Evolutionary conservation across 2,329 filamentous ascomycete genomes (phyloP).

Genomic region (Botrytis sinoallii): DNA sequence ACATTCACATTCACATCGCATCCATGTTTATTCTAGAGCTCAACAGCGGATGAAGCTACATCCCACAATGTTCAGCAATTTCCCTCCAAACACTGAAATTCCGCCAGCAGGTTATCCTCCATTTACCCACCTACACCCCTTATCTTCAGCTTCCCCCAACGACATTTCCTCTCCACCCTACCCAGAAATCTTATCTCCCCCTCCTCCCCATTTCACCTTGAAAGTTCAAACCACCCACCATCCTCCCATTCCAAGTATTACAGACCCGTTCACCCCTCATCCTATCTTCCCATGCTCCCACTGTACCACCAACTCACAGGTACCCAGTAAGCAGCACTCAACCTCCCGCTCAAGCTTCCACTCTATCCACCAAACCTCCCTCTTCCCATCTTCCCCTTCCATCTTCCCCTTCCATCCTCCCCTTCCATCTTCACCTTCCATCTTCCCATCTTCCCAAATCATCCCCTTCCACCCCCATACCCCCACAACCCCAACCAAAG

Average conservation of each 20-base stretch:
- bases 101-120: neutral
- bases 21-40: neutral
- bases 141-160: neutral
- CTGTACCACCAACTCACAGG: neutral
- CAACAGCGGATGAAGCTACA: neutral
- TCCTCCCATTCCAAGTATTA: neutral
- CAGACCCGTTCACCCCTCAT: neutral
- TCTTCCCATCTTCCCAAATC: neutral
- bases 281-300: neutral
- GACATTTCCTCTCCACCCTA: neutral
- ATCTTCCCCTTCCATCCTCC: too few species aligned
- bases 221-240: neutral
- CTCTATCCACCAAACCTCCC: neutral
- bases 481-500: neutral
- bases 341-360: neutral
- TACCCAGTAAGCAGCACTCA: neutral
- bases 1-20: neutral
- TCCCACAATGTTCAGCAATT: neutral
- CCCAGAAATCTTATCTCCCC: rapidly evolving
- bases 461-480: neutral
- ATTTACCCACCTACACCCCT: neutral
- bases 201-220: neutral
- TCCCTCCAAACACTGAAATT: neutral
- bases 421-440: too few species aligned
- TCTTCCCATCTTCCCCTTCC: too few species aligned